Conservation (phyloP, 2,329 filamentous ascomycete genomes). For the Paecilomyces formosus region DNA sequence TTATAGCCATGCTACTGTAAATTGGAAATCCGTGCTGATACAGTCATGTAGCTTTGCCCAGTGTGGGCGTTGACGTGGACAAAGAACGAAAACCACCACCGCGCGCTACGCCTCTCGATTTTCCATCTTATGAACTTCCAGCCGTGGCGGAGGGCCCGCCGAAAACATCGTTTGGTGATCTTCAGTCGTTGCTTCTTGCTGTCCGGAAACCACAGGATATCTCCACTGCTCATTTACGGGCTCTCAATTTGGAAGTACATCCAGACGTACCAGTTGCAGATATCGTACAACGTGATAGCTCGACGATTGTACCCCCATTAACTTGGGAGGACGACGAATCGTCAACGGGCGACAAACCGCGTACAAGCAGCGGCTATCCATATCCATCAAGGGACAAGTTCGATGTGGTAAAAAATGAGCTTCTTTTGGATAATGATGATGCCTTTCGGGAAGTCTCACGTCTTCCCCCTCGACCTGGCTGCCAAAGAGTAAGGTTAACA, state of each 20-base stretch:
- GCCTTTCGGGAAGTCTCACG: slow-evolving; percentile 51
- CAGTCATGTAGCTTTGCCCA: slow-evolving; percentile 18
- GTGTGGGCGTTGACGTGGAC: slow-evolving; percentile 25
- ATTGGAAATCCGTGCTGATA: slow-evolving; percentile 9
- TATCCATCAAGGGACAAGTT: slow-evolving; percentile 44
- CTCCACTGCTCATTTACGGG: slow-evolving; percentile 27
- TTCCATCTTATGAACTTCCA: slow-evolving; percentile 41
- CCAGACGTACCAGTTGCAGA: slow-evolving; percentile 25
- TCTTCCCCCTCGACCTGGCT: slow-evolving; percentile 36
- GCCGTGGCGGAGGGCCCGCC: slow-evolving; percentile 25
- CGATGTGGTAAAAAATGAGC: slow-evolving; percentile 42
- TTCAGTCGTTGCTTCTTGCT: slow-evolving; percentile 38
- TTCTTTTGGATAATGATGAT: slow-evolving; percentile 49
- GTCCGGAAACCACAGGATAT: slow-evolving; percentile 36
- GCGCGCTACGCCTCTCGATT: slow-evolving; percentile 43
- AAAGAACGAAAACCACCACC: slow-evolving; percentile 43
- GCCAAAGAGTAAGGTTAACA: slow-evolving; percentile 43
- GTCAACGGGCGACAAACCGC: slow-evolving; percentile 11
- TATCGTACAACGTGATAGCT: slow-evolving; percentile 28
- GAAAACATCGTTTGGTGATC: slow-evolving; percentile 25
- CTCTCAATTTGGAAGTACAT: slow-evolving; percentile 35
- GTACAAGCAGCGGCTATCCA: slow-evolving; percentile 43
- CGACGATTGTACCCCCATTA: slow-evolving; percentile 29
- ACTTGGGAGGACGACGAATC: slow-evolving; percentile 22
- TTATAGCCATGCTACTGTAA: not conserved